A percentile compares a stretch with the other conserved stretches of the same genome.
Evolutionary conservation across 2,329 filamentous ascomycete genomes (phyloP).

Genomic region (Didymella exigua): DNA sequence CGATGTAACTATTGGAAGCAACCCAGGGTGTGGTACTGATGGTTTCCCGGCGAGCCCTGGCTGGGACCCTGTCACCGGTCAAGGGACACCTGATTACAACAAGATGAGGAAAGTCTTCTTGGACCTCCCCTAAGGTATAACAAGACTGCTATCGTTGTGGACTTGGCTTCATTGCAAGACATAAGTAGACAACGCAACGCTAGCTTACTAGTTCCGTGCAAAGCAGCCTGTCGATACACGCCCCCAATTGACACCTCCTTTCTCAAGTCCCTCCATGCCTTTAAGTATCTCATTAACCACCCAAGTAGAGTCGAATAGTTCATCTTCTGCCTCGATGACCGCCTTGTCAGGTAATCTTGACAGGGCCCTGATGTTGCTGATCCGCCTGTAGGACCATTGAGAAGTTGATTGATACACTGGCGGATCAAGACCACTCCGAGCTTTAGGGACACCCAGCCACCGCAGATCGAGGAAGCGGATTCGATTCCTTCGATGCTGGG

Average conservation of each 20-base stretch:
- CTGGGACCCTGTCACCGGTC: conserved; percentile 39
- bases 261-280: not conserved
- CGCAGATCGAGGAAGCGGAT: not conserved
- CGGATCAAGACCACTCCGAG: not conserved
- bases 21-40: conserved; percentile 40
- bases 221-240: conserved; percentile 1
- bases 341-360: not conserved
- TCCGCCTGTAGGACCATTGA: conserved; percentile 5
- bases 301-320: not conserved
- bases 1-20: conserved; percentile 48
- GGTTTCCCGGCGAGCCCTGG: conserved; percentile 33
- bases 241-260: conserved; percentile 1
- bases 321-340: not conserved
- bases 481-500: not conserved
- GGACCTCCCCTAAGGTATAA: conserved; percentile 1
- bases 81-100: conserved; percentile 23
- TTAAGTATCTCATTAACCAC: not conserved
- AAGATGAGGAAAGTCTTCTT: conserved; percentile 26
- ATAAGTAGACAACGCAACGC: not conserved
- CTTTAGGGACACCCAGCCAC: not conserved
- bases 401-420: not conserved
- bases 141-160: not conserved
- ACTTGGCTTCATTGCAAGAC: not conserved
- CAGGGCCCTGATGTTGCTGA: not conserved
- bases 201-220: not conserved